A percentile compares a stretch with the other conserved stretches of the same genome.
Evolutionary conservation across 345 rosid genomes (phyloP).

Genomic region (Murraya paniculata): DNA sequence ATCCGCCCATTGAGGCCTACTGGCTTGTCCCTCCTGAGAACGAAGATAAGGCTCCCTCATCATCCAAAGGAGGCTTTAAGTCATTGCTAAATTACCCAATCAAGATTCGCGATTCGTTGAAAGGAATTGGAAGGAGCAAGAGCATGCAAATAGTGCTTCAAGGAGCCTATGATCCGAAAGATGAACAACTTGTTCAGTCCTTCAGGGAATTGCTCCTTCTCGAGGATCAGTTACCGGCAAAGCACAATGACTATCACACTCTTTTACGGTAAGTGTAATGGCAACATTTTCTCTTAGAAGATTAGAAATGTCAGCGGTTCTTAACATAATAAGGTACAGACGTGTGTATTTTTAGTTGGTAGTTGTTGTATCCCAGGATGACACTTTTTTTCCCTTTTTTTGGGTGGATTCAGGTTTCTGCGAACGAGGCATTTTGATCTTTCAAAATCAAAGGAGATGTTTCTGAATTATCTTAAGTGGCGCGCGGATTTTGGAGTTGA

Average conservation of each 20-base stretch:
- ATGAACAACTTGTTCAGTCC: slow-evolving; percentile 38
- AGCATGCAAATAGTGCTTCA: slow-evolving; percentile 37
- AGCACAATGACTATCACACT: slow-evolving; percentile 53
- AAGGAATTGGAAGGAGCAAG: slow-evolving; percentile 38
- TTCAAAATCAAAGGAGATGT: slow-evolving; percentile 46
- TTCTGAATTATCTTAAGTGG: slow-evolving; percentile 51
- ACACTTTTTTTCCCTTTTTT: not conserved
- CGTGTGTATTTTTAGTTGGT: too few relatives aligned
- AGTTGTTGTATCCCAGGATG: not conserved
- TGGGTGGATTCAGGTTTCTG: slow-evolving; percentile 34
- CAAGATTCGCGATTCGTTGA: slow-evolving; percentile 40
- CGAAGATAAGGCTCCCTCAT: slow-evolving; percentile 18
- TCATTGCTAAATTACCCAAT: slow-evolving; percentile 25
- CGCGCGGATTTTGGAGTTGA: slow-evolving; percentile 45
- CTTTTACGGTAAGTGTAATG: slow-evolving; percentile 42
- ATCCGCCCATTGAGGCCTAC: slow-evolving; percentile 38
- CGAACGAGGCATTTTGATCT: slow-evolving; percentile 57
- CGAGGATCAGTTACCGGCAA: slow-evolving; percentile 35
- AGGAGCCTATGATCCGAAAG: slow-evolving; percentile 48
- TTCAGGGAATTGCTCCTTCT: slow-evolving; percentile 44
- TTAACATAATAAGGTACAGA: not conserved
- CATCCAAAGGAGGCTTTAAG: slow-evolving; percentile 27
- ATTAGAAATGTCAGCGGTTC: not conserved
- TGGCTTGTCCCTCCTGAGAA: slow-evolving; percentile 28
- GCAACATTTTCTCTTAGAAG: not conserved